Base-by-base conservation (phyloP, 2,329 filamentous ascomycete genomes). In the Knufia fluminis region DNA sequence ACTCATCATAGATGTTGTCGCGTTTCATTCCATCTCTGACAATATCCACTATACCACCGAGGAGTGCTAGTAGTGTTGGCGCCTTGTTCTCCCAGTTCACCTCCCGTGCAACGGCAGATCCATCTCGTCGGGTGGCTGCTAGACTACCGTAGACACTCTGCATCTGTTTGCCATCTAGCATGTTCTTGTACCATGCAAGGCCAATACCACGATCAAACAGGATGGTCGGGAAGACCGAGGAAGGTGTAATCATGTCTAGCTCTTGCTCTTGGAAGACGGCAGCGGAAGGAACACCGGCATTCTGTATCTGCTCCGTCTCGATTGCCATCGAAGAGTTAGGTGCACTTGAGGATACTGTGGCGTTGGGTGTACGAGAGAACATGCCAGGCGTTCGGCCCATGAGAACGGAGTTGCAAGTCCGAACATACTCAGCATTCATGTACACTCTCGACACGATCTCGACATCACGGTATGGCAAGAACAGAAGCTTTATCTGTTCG, bases 1-100 rank as follows among this genome's bases (percentile, higher is more conserved):
- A 71, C n/a, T 66, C 62, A 1, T 64, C 32, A 44, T 71, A 71
- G 14, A 69, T 62, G 1, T 61, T 61, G 17, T 71, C 66, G 0
- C 51, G 48, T 54, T 63, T 64, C 65, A 70, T 67, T 48, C 61
- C 64, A 36, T n/a, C 53, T 3, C 68, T 61, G 3, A 69, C 68
- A 19, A 70, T 57, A 36, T 68, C 63, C 9, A 57, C 55, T 0
- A 68, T 66, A 0, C 68, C 69, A 1, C 67, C 64, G 58, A 0
- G 71, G 67, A 0, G 67, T 71, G 8, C 66, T 66, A 6, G n/a
- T n/a, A n/a, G n/a, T n/a, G n/a, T n/a, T n/a, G n/a, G n/a, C n/a
- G n/a, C n/a, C n/a, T 71, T 71, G 54, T 68, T 70, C 45, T 71
- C 69, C 69, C 69, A 71, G 1, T 66, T 69, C 2, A 71, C 59